These are phyloP conservation scores for Oryza punctata DNA, from an alignment of 176 grass and related monocot genomes.

Conservation along the genomic window DNA sequence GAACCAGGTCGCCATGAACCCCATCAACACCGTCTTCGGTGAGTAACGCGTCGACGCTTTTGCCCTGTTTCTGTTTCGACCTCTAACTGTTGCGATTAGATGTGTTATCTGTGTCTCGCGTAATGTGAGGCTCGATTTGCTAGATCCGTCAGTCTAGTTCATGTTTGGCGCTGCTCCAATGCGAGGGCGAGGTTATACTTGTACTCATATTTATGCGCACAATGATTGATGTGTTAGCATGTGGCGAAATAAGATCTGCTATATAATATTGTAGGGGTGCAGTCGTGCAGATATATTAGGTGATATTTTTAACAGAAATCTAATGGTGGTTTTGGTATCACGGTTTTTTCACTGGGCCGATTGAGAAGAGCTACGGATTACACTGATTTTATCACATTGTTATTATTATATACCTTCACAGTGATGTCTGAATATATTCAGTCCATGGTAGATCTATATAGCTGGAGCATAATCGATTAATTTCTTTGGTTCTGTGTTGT, in stretches of 20 bases:
- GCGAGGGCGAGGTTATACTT: background rate
- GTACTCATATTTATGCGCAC: background rate
- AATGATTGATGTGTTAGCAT: background rate
- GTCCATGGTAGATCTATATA: background rate
- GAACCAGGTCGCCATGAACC: conserved; percentile 67
- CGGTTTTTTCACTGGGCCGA: too few relatives aligned
- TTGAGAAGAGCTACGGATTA: background rate
- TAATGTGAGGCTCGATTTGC: background rate
- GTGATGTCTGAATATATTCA: background rate
- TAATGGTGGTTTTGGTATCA: too few relatives aligned
- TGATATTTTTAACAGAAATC: background rate
- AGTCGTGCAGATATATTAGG: background rate
- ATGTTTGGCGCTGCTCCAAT: background rate
- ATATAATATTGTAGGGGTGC: background rate
- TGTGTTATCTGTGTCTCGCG: background rate
- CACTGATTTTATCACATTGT: background rate
- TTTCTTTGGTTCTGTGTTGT: background rate
- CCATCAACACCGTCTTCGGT: conserved; percentile 53
- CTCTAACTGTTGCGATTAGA: background rate
- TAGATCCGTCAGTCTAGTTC: background rate
- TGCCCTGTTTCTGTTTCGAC: background rate
- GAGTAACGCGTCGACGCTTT: background rate
- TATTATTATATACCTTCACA: background rate
- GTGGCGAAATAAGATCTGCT: background rate
- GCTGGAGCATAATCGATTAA: too few relatives aligned